Evolutionary conservation across 768 basidiomycete genomes (phyloP).

Genomic region (Leccinum arenicola): DNA sequence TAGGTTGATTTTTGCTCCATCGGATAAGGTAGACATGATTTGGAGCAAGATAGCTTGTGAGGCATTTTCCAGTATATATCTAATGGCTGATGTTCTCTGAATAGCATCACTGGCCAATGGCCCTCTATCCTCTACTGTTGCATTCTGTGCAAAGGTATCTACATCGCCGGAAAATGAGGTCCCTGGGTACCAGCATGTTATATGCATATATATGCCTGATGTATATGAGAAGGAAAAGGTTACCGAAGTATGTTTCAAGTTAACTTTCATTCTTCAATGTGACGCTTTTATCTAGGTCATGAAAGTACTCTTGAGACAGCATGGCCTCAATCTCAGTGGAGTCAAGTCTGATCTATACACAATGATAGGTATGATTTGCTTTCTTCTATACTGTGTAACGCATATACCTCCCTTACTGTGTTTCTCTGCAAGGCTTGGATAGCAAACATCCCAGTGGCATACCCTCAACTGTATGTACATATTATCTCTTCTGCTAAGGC

Average conservation of each 20-base stretch:
- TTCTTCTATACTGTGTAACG: background rate
- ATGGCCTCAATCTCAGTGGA: conserved; percentile 62
- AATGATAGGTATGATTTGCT: conserved; percentile 43
- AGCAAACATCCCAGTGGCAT: conserved; percentile 77
- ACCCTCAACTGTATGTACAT: conserved; percentile 55
- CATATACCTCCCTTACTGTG: background rate
- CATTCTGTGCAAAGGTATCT: conserved; percentile 59
- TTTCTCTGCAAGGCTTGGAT: conserved; percentile 52
- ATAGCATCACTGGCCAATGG: conserved; percentile 66
- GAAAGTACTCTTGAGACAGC: conserved; percentile 61
- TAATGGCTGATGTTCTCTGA: background rate
- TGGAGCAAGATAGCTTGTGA: conserved; percentile 63
- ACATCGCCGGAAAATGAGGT: conserved; percentile 52
- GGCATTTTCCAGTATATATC: conserved; percentile 14
- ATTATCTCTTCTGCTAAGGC: background rate
- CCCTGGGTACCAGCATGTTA: conserved; percentile 56
- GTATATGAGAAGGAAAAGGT: conserved; percentile 64
- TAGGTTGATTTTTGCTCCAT: conserved; percentile 66
- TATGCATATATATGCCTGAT: conserved; percentile 71
- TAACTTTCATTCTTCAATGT: background rate
- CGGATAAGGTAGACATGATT: conserved; percentile 60
- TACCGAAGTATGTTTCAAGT: conserved; percentile 40
- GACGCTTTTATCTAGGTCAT: conserved; percentile 45
- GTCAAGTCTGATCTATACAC: conserved; percentile 77
- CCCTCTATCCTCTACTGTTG: conserved; percentile 56